These are phyloP conservation scores for Sutorius eximius DNA, from an alignment of 1,284 basidiomycete species.

Conservation along the genomic window DNA sequence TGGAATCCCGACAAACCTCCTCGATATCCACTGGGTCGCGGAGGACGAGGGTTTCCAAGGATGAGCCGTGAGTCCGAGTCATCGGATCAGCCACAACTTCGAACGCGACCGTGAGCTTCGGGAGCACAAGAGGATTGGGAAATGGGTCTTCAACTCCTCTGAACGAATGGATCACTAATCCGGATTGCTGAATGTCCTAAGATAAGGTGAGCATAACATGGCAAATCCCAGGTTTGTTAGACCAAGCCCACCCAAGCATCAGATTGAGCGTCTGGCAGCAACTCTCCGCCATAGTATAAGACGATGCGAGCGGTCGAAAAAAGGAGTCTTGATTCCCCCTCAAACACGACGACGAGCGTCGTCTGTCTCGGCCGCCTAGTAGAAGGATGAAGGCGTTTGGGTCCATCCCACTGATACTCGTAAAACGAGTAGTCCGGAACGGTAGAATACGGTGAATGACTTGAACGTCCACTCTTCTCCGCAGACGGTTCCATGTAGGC, in stretches of 20 bases:
- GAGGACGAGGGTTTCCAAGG: no score
- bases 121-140: slow-evolving; percentile 19
- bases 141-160: slow-evolving; percentile 3
- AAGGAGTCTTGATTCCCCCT: slow-evolving; percentile 20
- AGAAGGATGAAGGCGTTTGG: slow-evolving; percentile 23
- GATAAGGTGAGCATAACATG: no score
- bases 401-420: slow-evolving; percentile 29
- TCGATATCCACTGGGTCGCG: no score
- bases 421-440: slow-evolving; percentile 17
- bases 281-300: slow-evolving; percentile 12
- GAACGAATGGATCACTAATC: slow-evolving; percentile 12
- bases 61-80: no score
- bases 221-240: neutral
- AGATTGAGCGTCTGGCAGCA: slow-evolving; percentile 6
- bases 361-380: slow-evolving; percentile 30
- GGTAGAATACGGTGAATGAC: neutral
- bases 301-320: slow-evolving; percentile 24
- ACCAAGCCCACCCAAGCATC: slow-evolving; percentile 21
- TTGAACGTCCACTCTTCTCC: no score
- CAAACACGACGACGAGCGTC: neutral
- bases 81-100: slow-evolving; percentile 13
- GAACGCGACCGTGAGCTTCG: slow-evolving; percentile 24
- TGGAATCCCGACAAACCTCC: no score
- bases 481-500: no score
- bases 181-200: slow-evolving; percentile 23